Evolutionary conservation across 176 grass and related monocot genomes (phyloP), one percentile per base, ranked within the genome.

Genomic region (Avena insularis): DNA sequence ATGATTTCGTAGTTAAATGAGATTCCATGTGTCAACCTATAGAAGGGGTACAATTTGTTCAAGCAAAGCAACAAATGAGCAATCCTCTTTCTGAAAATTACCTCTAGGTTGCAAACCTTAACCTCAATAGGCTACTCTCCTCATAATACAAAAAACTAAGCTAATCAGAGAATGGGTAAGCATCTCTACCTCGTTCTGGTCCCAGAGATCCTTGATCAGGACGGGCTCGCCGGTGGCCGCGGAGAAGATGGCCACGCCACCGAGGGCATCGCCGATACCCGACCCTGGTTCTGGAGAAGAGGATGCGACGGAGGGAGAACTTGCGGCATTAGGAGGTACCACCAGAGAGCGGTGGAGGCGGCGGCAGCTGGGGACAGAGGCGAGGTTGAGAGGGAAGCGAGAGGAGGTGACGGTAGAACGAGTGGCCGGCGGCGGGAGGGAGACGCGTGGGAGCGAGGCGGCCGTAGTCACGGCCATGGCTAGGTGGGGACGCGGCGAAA

Each of bases 181-280:
- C 19, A 65, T 45, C 14, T 21, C 12, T 67, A 94, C 93, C 86
- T 98, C 88, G 62, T 88, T 89, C 75, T 92, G 90, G 50, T 93
- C 91, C 95, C 87, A 93, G 12, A 90, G 72, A 68, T 98, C 93
- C 31, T 83, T 94, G 71, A 95, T 90, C 46, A 91, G 75, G 20
- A 98, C 88, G 75, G 88, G 74, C 68, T 92, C 86, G 15, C 91
- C 91, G n/a, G 96, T 92, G 67, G 91, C 86, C 43, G 91, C 91
- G 6, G 91, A 89, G 80, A 77, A 94, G 57, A 98, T 83, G 83
- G 75, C 45, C 55, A 93, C 84, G 63, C 78, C 74, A 19, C 90
- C 84, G 1, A 97, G 86, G 46, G 81, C 81, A 40, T 97, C 81
- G 0, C 79, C 84, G 36, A 86, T 83, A 71, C 78, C 71, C 13